Conservation (phyloP, 345 rosid genomes). For the Anastatica hierochuntica region DNA sequence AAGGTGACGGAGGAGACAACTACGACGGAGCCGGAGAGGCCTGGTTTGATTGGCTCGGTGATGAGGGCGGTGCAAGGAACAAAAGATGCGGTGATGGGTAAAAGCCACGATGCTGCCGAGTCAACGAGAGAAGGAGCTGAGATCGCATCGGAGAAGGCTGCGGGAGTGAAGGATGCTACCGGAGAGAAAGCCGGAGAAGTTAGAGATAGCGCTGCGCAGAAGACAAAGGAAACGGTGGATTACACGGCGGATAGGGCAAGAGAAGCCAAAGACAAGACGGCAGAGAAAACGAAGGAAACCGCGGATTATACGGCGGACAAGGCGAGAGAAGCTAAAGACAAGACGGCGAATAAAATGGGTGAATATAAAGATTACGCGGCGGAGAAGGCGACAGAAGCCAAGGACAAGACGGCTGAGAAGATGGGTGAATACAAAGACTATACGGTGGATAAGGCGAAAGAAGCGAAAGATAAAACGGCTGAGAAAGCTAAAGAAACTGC, state of each 20-base stretch:
- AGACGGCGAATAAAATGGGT: background rate
- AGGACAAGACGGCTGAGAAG: background rate
- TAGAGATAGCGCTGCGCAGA: constrained; percentile 15
- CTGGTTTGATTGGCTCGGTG: constrained; percentile 49
- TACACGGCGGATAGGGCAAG: constrained; percentile 11
- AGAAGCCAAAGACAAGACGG: constrained; percentile 19
- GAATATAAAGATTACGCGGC: constrained; percentile 7
- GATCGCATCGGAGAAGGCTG: constrained; percentile 17
- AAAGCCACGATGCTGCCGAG: constrained; percentile 19
- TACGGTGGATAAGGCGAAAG: constrained; percentile 9
- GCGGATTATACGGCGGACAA: constrained; percentile 6
- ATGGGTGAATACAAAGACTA: background rate
- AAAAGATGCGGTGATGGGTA: constrained; percentile 53
- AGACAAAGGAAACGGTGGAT: constrained; percentile 12
- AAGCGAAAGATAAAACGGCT: background rate
- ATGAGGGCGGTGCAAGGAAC: constrained; percentile 48
- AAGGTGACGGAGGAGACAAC: constrained; percentile 22
- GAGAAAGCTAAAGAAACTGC: constrained; percentile 13
- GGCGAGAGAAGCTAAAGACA: constrained; percentile 1
- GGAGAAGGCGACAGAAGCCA: constrained; percentile 19
- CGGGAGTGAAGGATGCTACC: constrained; percentile 12
- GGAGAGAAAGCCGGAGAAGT: constrained; percentile 14
- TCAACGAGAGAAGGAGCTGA: constrained; percentile 8
- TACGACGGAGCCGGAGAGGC: constrained; percentile 26
- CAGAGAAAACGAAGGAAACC: background rate